These are phyloP conservation scores for Saccharomyces jurei DNA, from an alignment of 805 yeast species.

Conservation along the genomic window DNA sequence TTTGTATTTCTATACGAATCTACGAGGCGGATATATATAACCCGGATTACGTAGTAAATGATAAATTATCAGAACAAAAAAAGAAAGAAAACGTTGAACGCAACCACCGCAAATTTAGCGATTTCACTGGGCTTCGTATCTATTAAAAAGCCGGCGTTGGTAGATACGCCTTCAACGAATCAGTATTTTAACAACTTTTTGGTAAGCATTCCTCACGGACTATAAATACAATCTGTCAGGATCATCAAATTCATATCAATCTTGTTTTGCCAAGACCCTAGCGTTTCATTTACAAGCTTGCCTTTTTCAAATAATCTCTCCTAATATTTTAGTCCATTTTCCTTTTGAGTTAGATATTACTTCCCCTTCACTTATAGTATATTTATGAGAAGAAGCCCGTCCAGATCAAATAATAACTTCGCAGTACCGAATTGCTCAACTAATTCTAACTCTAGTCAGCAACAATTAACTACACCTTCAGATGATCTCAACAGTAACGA, in stretches of 20 bases:
- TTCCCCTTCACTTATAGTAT: constrained; percentile 2
- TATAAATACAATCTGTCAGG: background rate
- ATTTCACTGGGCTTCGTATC: background rate
- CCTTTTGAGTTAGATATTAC: background rate
- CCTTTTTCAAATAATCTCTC: background rate
- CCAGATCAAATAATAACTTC: constrained; percentile 37
- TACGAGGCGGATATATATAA: background rate
- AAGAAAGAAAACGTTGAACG: background rate
- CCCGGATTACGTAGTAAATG: background rate
- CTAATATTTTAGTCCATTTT: background rate
- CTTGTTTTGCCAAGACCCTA: background rate
- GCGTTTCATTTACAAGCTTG: background rate
- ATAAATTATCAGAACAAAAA: background rate
- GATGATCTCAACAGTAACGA: constrained; percentile 31
- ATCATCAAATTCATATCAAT: background rate
- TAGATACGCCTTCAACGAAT: background rate
- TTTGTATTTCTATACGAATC: background rate
- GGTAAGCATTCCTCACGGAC: background rate
- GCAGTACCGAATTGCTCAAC: constrained; percentile 30
- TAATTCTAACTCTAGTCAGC: constrained; percentile 22
- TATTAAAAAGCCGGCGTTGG: background rate
- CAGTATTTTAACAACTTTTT: background rate
- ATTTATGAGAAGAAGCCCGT: constrained; percentile 61
- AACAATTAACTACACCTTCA: constrained; percentile 27
- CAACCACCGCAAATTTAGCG: background rate